Evolutionary conservation across 257 asterid species (phyloP).

Genomic region (Handroanthus guayacan): DNA sequence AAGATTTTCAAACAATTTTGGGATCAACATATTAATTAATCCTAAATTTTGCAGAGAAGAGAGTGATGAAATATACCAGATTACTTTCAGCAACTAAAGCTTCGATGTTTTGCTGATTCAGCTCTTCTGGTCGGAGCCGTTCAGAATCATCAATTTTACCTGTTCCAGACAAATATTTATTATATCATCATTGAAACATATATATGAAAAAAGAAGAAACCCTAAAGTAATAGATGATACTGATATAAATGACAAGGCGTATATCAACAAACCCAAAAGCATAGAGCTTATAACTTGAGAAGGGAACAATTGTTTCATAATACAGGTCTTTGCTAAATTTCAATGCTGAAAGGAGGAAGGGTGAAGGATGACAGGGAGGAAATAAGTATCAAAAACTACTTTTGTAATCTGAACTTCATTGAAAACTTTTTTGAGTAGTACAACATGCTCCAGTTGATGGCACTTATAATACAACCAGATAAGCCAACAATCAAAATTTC

Average conservation of each 20-base stretch:
- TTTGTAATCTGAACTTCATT: slow-evolving; percentile 10
- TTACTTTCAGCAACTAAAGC: slow-evolving; percentile 99
- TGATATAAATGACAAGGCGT: not conserved
- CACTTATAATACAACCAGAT: slow-evolving; percentile 10
- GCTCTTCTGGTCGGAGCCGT: slow-evolving; percentile 93
- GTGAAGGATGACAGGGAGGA: slow-evolving; percentile 2
- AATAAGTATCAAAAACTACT: slow-evolving; percentile 14
- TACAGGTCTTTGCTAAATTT: slow-evolving; percentile 12
- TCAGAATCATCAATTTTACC: slow-evolving; percentile 79
- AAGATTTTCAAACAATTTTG: slow-evolving; percentile 20
- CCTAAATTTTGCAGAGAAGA: slow-evolving; percentile 34
- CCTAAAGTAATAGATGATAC: not conserved
- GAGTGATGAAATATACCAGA: slow-evolving; percentile 61
- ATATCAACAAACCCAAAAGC: slow-evolving; percentile 10
- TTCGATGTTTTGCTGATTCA: slow-evolving; percentile 96
- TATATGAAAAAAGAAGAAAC: slow-evolving; percentile 18
- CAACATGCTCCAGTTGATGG: slow-evolving; percentile 18
- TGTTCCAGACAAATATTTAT: slow-evolving; percentile 39
- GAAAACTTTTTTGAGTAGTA: slow-evolving; percentile 12
- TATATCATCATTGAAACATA: slow-evolving; percentile 28
- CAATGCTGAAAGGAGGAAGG: slow-evolving; percentile 4
- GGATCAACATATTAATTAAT: slow-evolving; percentile 28
- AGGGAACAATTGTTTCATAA: not conserved
- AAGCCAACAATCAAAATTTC: not conserved
- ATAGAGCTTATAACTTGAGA: not conserved